Evolutionary conservation across 2,329 filamentous ascomycete genomes (phyloP).

Genomic region (Monosporascus cannonballus): DNA sequence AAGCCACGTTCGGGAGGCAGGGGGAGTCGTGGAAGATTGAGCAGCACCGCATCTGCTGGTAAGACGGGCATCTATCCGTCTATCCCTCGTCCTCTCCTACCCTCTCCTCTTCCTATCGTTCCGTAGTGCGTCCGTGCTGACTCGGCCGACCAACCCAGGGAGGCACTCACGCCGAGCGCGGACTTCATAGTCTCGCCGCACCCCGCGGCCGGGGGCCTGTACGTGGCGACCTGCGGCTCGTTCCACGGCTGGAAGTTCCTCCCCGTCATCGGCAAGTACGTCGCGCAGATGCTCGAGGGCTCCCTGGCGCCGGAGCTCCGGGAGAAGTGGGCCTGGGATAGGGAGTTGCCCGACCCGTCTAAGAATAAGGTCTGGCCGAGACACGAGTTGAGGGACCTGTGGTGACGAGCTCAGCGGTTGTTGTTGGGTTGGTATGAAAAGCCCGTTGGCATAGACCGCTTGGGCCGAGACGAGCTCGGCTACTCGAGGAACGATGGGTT

Average conservation of each 20-base stretch:
- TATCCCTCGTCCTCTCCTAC: too few species aligned
- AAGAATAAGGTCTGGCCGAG: conserved; percentile 40
- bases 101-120: too few species aligned
- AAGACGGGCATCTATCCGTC: conserved; percentile 15
- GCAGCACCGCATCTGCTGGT: conserved; percentile 64
- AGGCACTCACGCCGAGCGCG: conserved; percentile 54
- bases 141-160: conserved; percentile 31
- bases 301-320: conserved; percentile 34
- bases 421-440: too few species aligned
- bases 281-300: conserved; percentile 45
- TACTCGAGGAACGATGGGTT: too few species aligned
- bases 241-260: conserved; percentile 67
- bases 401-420: not conserved
- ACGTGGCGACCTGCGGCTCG: conserved; percentile 57
- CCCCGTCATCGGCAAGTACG: conserved; percentile 55
- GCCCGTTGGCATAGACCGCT: too few species aligned
- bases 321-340: conserved; percentile 50
- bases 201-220: conserved; percentile 44
- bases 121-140: too few species aligned
- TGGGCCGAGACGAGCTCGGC: too few species aligned
- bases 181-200: conserved; percentile 60
- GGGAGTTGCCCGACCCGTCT: conserved; percentile 46
- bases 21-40: conserved; percentile 51
- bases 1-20: conserved; percentile 53
- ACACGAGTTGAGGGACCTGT: conserved; percentile 52